A percentile compares a stretch with the other conserved stretches of the same genome.
phyloP scores from a whole-genome alignment of 2,329 filamentous ascomycete species.

The Fusarium verticillioides region DNA sequence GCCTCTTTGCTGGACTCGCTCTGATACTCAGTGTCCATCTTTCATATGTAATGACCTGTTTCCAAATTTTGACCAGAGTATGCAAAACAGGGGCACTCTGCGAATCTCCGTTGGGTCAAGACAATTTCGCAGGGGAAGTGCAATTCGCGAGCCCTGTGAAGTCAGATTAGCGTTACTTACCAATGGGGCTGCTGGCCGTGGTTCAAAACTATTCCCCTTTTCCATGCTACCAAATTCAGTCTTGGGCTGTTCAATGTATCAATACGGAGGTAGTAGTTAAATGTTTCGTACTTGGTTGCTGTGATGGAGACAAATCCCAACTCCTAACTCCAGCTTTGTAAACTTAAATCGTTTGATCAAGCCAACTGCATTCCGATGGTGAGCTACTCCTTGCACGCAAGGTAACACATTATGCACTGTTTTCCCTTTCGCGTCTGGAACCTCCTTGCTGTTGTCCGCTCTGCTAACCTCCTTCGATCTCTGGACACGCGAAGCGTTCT shows the following conservation, averaged over 20 bases:
- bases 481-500: slow-evolving; percentile 1
- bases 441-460: background rate
- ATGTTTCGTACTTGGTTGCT: background rate
- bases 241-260: background rate
- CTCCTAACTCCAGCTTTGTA: slow-evolving; percentile 10
- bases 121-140: background rate
- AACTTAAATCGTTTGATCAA: background rate
- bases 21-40: slow-evolving; percentile 1
- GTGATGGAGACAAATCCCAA: background rate
- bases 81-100: background rate
- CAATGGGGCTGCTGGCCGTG: background rate
- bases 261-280: background rate
- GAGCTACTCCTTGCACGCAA: background rate
- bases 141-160: too few relatives aligned
- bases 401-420: background rate
- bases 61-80: background rate
- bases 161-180: too few relatives aligned
- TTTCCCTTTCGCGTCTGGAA: background rate
- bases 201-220: background rate
- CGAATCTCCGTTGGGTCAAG: background rate
- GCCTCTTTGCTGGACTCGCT: slow-evolving; percentile 34
- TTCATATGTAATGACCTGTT: background rate
- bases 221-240: background rate
- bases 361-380: background rate
- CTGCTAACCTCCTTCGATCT: background rate